Base-by-base conservation (phyloP, 257 asterid species). In the Solanum chmielewskii region DNA sequence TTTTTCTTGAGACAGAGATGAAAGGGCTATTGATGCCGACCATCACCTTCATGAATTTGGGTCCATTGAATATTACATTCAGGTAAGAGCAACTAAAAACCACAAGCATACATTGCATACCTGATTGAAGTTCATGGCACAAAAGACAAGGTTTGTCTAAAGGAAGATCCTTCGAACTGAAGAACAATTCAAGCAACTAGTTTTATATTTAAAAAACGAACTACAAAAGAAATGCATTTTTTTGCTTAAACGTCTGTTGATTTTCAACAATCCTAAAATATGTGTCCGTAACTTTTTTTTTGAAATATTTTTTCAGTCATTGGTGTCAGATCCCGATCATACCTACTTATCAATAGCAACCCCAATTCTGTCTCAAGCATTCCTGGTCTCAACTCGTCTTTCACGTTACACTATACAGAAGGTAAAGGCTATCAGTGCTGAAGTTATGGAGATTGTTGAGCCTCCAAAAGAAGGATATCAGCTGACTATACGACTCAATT, bases 11-110 rank as follows among this genome's bases (percentile, higher is more conserved):
- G 76, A 85, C 94, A 95, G 98, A 88, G 90, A 92, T 62, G 91
- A 93, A 60, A 90, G 80, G 84, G 92, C 94, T 6, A 18, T 89
- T 87, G 95, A 94, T 90, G 68, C 92, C n/a, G 99, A 95, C 87
- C 98, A 94, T 82, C 97, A 93, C 81, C 83, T 94, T 89, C 93
- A 96, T 85, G 99, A 96, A 86, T 95, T 93, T 77, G 98, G 98
- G n/a, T 92, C 95, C 6, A 92, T 94, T 42, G 93, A 92, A 91
- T 96, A 94, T 91, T 96, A 95, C 85, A 90, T 96, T 88, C 95
- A 92, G 98, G 98, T 96, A 91, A 56, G 33, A 70, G n/a, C 29
- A 18, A 11, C 62, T 6, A 52, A 23, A 2, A 52, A 52, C 62
- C n/a, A 16, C 60, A 41, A 83, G 84, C 66, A 45, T 37, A 78